Conservation (phyloP, 345 rosid genomes). For the Viola odorata region DNA sequence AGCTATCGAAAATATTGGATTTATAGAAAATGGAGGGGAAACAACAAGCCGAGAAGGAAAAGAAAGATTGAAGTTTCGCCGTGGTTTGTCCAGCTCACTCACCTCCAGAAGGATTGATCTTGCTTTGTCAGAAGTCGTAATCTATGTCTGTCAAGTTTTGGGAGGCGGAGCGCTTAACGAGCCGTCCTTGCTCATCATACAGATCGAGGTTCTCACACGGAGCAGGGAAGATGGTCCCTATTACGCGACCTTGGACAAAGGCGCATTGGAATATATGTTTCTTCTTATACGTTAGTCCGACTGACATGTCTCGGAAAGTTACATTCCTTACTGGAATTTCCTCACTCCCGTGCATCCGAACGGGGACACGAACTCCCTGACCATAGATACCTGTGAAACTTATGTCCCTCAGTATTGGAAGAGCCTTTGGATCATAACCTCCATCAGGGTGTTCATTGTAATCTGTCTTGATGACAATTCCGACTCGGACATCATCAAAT, state of each 20-base stretch:
- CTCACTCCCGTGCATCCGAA: slow-evolving; percentile 86
- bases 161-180: slow-evolving; percentile 53
- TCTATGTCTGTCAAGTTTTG: slow-evolving; percentile 84
- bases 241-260: slow-evolving; percentile 74
- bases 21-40: no score
- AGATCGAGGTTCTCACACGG: slow-evolving; percentile 90
- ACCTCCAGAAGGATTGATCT: not conserved
- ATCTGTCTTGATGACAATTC: slow-evolving; percentile 85
- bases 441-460: slow-evolving; percentile 93
- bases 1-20: no score
- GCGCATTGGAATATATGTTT: slow-evolving; percentile 93
- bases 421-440: slow-evolving; percentile 68
- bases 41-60: no score
- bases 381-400: slow-evolving; percentile 77
- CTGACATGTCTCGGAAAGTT: slow-evolving; percentile 78
- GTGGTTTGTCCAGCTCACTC: not conserved
- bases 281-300: slow-evolving; percentile 87
- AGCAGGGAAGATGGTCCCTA: slow-evolving; percentile 78
- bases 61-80: slow-evolving; percentile 12
- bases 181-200: slow-evolving; percentile 64
- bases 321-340: slow-evolving; percentile 78
- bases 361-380: slow-evolving; percentile 91
- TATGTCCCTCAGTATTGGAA: slow-evolving; percentile 60
- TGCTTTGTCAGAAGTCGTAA: slow-evolving; percentile 48
- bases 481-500: slow-evolving; percentile 77